Conservation (phyloP, 495 filamentous ascomycete genomes). For the Venustampulla echinocandica region DNA sequence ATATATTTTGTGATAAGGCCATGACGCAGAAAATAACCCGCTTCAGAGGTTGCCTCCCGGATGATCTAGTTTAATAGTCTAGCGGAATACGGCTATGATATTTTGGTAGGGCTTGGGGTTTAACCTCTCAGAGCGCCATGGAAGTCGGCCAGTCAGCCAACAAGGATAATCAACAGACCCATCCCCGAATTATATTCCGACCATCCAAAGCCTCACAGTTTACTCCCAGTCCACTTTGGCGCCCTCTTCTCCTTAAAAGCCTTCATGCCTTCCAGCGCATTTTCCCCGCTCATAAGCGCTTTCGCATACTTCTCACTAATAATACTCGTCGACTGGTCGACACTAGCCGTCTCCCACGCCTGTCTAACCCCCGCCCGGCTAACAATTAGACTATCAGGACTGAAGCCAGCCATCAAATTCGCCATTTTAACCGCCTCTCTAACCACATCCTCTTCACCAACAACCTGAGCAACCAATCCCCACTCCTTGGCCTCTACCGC, state of each 20-base stretch:
- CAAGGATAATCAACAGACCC: too few species aligned
- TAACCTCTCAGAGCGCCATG: too few species aligned
- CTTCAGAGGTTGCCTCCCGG: too few species aligned
- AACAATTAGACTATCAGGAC: conserved; percentile 62
- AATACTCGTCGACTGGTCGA: conserved; percentile 45
- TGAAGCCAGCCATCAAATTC: conserved; percentile 45
- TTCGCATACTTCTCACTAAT: conserved; percentile 3
- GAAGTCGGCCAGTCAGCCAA: too few species aligned
- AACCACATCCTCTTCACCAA: conserved; percentile 32
- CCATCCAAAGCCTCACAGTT: conserved; percentile 4
- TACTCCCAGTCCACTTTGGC: conserved; percentile 28
- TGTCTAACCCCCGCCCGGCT: conserved; percentile 54
- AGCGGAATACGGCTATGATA: too few species aligned
- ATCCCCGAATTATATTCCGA: too few species aligned
- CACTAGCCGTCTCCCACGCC: conserved; percentile 57
- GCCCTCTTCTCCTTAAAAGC: conserved; percentile 33
- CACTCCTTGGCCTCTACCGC: conserved; percentile 51
- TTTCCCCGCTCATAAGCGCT: conserved; percentile 30
- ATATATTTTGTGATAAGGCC: too few species aligned
- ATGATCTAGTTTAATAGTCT: too few species aligned
- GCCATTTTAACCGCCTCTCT: conserved; percentile 41
- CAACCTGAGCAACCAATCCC: conserved; percentile 63
- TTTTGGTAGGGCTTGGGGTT: too few species aligned
- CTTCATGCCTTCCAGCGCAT: conserved; percentile 28
- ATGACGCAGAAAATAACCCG: too few species aligned